Evolutionary conservation across 495 filamentous ascomycete species (phyloP).

Genomic region (Achaetomiella virescens): DNA sequence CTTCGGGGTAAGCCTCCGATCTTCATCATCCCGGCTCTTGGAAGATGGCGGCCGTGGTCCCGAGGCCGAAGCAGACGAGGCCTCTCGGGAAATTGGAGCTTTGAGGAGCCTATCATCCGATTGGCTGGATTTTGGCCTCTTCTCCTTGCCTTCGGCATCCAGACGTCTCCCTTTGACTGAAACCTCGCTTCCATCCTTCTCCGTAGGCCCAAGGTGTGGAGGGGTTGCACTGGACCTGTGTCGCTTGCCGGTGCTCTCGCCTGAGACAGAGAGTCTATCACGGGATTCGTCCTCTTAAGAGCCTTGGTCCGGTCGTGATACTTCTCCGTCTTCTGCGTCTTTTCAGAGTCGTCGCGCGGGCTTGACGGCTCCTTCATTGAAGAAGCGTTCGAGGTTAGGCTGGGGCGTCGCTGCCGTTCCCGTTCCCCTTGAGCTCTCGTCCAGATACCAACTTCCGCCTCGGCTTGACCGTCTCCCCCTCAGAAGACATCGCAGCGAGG

Average conservation of each 20-base stretch:
- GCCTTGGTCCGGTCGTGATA: conserved; percentile 46
- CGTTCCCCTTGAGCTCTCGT: conserved; percentile 52
- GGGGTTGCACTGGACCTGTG: conserved; percentile 63
- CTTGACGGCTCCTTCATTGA: conserved; percentile 34
- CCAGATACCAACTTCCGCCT: conserved; percentile 55
- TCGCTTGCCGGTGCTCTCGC: conserved; percentile 54
- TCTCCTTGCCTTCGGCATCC: conserved; percentile 41
- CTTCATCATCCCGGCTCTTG: conserved; percentile 34
- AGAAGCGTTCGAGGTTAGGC: conserved; percentile 43
- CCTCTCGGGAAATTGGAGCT: conserved; percentile 32
- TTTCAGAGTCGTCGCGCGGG: conserved; percentile 38
- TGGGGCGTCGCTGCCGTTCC: conserved; percentile 47
- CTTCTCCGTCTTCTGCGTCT: conserved; percentile 37
- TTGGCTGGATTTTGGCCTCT: conserved; percentile 31
- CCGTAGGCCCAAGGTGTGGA: conserved; percentile 50
- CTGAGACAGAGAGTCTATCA: conserved; percentile 42
- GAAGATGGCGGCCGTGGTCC: conserved; percentile 15
- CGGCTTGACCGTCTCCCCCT: conserved; percentile 50
- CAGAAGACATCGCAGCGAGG: conserved; percentile 40
- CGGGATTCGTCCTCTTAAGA: conserved; percentile 52
- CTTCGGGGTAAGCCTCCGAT: conserved; percentile 34
- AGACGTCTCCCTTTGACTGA: conserved; percentile 45
- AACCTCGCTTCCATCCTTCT: conserved; percentile 49
- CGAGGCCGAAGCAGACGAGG: conserved; percentile 17
- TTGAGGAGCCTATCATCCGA: conserved; percentile 39